phyloP scores from a whole-genome alignment of 1,139 yeast genomes.

The Diutina pseudorugosa region DNA sequence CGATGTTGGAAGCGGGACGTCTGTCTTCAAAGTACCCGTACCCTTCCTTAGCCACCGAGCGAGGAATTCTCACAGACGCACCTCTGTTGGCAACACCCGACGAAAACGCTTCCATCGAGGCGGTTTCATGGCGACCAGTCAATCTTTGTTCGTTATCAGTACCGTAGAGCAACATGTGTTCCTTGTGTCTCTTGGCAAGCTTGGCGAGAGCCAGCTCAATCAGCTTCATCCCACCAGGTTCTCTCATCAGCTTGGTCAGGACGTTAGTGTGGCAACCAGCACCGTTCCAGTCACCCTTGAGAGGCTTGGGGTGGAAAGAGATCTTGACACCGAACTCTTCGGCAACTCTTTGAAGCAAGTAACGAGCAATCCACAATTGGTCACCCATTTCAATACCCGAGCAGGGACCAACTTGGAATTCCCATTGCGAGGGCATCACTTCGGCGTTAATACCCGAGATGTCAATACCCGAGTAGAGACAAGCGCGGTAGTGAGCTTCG shows the following conservation, averaged over 20 bases:
- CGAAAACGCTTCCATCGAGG: slow-evolving; percentile 80
- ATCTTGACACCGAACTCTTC: slow-evolving; percentile 98
- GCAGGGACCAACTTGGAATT: slow-evolving; percentile 99
- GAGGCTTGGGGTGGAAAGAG: slow-evolving; percentile 98
- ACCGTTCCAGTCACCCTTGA: slow-evolving; percentile 99
- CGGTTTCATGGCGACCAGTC: slow-evolving; percentile 98
- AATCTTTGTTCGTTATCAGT: slow-evolving; percentile 88
- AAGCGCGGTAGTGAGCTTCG: slow-evolving; percentile 98
- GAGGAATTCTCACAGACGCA: slow-evolving; percentile 96
- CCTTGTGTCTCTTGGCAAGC: slow-evolving; percentile 91
- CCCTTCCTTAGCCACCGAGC: slow-evolving; percentile 97
- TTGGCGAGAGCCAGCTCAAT: slow-evolving; percentile 89
- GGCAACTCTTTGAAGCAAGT: slow-evolving; percentile 84
- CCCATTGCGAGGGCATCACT: slow-evolving; percentile 99
- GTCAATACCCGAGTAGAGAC: slow-evolving; percentile 80
- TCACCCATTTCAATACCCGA: slow-evolving; percentile 94
- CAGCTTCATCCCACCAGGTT: slow-evolving; percentile 89
- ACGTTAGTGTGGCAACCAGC: slow-evolving; percentile 99
- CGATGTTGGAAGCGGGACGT: slow-evolving; percentile 99
- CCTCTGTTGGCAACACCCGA: slow-evolving; percentile 99
- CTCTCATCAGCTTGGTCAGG: slow-evolving; percentile 84
- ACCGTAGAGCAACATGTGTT: slow-evolving; percentile 93
- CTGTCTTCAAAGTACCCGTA: slow-evolving; percentile 98
- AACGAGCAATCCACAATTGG: slow-evolving; percentile 92
- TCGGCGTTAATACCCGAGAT: slow-evolving; percentile 97